phyloP scores from a whole-genome alignment of 1,284 basidiomycete genomes.

The Phaffia rhodozyma region DNA sequence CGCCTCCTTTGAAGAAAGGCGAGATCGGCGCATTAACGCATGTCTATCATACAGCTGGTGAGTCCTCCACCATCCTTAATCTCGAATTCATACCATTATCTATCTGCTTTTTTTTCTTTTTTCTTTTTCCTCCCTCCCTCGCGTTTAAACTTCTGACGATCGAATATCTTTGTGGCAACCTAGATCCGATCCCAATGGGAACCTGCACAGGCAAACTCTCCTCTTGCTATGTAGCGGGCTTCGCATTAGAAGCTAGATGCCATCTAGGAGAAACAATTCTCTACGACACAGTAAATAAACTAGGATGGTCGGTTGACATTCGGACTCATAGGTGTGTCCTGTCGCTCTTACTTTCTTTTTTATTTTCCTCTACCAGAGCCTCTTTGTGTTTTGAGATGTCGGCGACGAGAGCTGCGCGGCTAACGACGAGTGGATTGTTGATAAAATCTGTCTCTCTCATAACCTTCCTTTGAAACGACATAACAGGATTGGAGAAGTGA shows the following conservation, averaged over 20 bases:
- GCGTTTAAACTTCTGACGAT: constrained; percentile 6
- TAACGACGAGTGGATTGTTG: neutral
- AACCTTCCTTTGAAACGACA: neutral
- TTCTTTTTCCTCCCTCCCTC: constrained; percentile 15
- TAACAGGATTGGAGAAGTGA: constrained; percentile 50
- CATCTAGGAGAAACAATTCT: constrained; percentile 73
- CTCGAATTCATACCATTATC: neutral
- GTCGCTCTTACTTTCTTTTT: neutral
- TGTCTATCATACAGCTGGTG: constrained; percentile 43
- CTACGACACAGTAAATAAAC: constrained; percentile 74
- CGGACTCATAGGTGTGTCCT: constrained; percentile 48
- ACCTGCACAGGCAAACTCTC: constrained; percentile 30
- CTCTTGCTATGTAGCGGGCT: constrained; percentile 36
- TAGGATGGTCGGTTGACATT: constrained; percentile 71
- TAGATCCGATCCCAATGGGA: constrained; percentile 38
- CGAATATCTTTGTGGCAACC: neutral
- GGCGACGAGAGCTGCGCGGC: neutral
- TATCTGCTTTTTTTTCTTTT: neutral
- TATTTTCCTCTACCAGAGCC: neutral
- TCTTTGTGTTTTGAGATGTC: neutral
- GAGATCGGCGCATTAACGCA: constrained; percentile 37
- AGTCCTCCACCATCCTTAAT: constrained; percentile 31
- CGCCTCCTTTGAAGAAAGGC: constrained; percentile 36
- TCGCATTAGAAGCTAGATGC: constrained; percentile 43
- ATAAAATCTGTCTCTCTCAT: neutral